Evolutionary conservation across 495 filamentous ascomycete species (phyloP).

Genomic region (Darksidea phi): DNA sequence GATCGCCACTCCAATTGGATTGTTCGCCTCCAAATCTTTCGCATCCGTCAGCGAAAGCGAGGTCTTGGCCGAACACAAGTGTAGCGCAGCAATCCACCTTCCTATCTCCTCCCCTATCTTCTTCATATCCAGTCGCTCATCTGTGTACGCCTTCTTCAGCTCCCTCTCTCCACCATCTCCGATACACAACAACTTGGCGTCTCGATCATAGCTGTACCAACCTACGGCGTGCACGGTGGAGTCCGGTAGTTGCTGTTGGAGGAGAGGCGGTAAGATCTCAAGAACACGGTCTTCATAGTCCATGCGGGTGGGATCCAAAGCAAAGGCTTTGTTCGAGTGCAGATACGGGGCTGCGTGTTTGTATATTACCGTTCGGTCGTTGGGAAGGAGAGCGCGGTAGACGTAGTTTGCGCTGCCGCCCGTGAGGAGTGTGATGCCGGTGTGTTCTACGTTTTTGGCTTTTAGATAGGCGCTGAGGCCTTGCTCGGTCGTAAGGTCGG

Average conservation of each 20-base stretch:
- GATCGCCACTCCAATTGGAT: slow-evolving; percentile 35
- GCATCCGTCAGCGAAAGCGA: slow-evolving; percentile 14
- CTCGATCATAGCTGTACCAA: slow-evolving; percentile 4
- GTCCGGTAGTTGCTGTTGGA: slow-evolving; percentile 6
- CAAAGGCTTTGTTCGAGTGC: slow-evolving; percentile 19
- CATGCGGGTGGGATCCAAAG: slow-evolving; percentile 40
- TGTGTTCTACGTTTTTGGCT: slow-evolving; percentile 7
- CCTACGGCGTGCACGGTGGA: slow-evolving; percentile 11
- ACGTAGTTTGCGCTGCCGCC: slow-evolving; percentile 44
- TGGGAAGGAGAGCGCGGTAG: slow-evolving; percentile 32
- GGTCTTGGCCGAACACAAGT: slow-evolving; percentile 2
- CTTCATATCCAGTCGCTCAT: slow-evolving; percentile 32
- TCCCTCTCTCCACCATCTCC: slow-evolving; percentile 31
- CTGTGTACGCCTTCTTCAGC: slow-evolving; percentile 41
- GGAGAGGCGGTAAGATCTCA: slow-evolving; percentile 17
- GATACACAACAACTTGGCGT: neutral
- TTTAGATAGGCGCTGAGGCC: slow-evolving; percentile 28
- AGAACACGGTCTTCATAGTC: slow-evolving; percentile 40
- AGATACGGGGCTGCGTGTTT: slow-evolving; percentile 45
- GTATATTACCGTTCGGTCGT: slow-evolving; percentile 33
- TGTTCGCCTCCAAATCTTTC: slow-evolving; percentile 31
- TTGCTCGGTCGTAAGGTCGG: slow-evolving; percentile 13
- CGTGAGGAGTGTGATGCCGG: slow-evolving; percentile 23
- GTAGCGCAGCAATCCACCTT: slow-evolving; percentile 37
- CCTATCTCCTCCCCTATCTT: slow-evolving; percentile 30